Evolutionary conservation across 2,329 filamentous ascomycete species (phyloP).

Genomic region (Claviceps digitariae): DNA sequence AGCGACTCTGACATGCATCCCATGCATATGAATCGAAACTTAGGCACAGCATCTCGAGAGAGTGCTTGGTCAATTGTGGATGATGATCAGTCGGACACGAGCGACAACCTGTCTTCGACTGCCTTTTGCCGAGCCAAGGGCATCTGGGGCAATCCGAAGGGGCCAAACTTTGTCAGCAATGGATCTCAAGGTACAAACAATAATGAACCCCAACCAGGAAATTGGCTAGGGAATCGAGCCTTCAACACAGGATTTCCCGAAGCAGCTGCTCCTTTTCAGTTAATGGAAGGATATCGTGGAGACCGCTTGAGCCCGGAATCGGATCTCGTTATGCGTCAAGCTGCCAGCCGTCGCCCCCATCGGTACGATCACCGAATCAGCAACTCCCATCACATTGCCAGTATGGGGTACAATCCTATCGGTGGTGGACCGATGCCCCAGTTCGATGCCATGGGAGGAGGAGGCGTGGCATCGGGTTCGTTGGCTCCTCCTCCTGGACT

Average conservation of each 20-base stretch:
- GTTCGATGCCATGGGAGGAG: constrained; percentile 23
- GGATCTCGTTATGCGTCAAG: constrained; percentile 31
- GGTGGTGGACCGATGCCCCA: constrained; percentile 17
- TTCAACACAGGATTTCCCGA: constrained; percentile 29
- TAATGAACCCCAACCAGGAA: constrained; percentile 20
- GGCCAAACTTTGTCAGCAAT: constrained; percentile 18
- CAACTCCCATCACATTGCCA: constrained; percentile 19
- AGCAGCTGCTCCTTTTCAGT: constrained; percentile 18
- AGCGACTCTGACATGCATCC: constrained; percentile 24
- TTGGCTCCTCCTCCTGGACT: constrained; percentile 22
- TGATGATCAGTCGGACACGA: constrained; percentile 42
- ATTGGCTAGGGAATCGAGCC: constrained; percentile 33
- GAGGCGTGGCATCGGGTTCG: constrained; percentile 19
- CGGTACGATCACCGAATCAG: constrained; percentile 33
- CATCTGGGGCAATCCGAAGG: constrained; percentile 41
- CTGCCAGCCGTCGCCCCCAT: constrained; percentile 29
- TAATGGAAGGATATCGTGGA: constrained; percentile 27
- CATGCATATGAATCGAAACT: constrained; percentile 10
- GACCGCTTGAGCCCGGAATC: constrained; percentile 36
- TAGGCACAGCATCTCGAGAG: constrained; percentile 20
- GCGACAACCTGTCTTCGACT: constrained; percentile 37
- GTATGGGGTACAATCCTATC: constrained; percentile 19
- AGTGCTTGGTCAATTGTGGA: constrained; percentile 40
- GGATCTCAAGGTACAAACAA: constrained; percentile 21
- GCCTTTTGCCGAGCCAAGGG: constrained; percentile 39